Conservation (phyloP, 805 yeast species). For the Starmerella sp. region DNA sequence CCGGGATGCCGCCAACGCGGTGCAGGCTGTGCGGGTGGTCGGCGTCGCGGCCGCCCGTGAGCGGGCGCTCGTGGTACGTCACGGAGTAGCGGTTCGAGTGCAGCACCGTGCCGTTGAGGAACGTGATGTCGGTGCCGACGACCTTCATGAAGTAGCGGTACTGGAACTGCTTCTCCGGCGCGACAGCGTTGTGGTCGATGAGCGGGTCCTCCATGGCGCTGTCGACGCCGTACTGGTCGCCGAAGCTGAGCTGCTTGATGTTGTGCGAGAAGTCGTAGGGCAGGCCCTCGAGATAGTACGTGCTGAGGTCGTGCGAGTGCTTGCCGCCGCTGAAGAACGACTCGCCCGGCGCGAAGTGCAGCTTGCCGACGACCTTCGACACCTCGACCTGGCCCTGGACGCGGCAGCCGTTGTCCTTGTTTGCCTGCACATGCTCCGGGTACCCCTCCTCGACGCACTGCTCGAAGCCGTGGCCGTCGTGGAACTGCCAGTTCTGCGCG, state of each 20-base stretch:
- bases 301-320: constrained; percentile 78
- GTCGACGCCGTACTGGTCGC: constrained; percentile 39
- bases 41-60: constrained; percentile 75
- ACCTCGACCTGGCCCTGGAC: constrained; percentile 67
- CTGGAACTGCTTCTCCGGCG: constrained; percentile 46
- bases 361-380: constrained; percentile 77
- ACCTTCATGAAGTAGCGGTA: constrained; percentile 77
- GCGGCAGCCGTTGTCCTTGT: constrained; percentile 78
- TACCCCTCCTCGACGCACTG: constrained; percentile 90
- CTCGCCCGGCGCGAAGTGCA: constrained; percentile 95
- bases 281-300: constrained; percentile 45
- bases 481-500: constrained; percentile 72
- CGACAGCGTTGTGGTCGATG: constrained; percentile 25
- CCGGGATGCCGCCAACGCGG: constrained; percentile 81
- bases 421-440: constrained; percentile 46
- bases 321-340: constrained; percentile 42
- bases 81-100: constrained; percentile 89
- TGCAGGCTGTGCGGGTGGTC: constrained; percentile 74
- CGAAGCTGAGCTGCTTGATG: constrained; percentile 76
- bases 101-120: constrained; percentile 38
- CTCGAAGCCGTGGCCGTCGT: constrained; percentile 72
- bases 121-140: constrained; percentile 79
- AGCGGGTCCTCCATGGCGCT: constrained; percentile 32
- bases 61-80: constrained; percentile 76
- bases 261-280: constrained; percentile 66